Base-by-base conservation (phyloP, 129 eudicot genomes). In the Ambrosia trifida region DNA sequence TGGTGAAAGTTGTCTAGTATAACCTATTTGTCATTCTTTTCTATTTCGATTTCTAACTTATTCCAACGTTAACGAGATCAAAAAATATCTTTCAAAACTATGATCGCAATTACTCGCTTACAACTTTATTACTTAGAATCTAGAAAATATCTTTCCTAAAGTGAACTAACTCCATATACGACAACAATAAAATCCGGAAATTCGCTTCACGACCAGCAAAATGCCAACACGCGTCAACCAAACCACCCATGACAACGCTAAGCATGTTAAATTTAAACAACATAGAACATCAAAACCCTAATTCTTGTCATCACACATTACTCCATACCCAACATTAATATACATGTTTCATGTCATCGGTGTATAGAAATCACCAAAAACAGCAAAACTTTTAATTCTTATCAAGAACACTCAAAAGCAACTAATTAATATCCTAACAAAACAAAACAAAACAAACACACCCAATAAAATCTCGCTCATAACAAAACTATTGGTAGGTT, bases 71-170 rank as follows among this genome's bases (percentile, higher is more conserved):
- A 60, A 68, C 46, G 2, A 32, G 2, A 30, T 10, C n/a, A 33
- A 32, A 50, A 31, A 49, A 14, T 50, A 32, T 9, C 9, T 32
- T 7, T n/a, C 11, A 67, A 46, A 32, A 33, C 17, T 17, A n/a
- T 4, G 44, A 11, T 19, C 53, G 11, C 5, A 5, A 9, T 5
- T 14, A 44, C 20, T 4, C 56, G 43, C 1, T 38, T 38, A 38
- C 43, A 38, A 38, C 43, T 38, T 38, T 38, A 38, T 24, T 24
- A 24, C 28, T 24, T 24, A 24, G 28, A 12, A 30, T 30, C 5
- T 35, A 18, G 56, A 12, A 17, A 46, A 5, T 46, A 49, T 62
- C n/a, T 72, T 40, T 49, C 62, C 77, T 46, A 47, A 16, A 73
- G 38, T 13, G 50, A 60, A 71, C 33, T 5, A 56, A 43, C 6